Evolutionary conservation across 2,329 filamentous ascomycete genomes (phyloP).

Genomic region (Domatiomyces catenatus): DNA sequence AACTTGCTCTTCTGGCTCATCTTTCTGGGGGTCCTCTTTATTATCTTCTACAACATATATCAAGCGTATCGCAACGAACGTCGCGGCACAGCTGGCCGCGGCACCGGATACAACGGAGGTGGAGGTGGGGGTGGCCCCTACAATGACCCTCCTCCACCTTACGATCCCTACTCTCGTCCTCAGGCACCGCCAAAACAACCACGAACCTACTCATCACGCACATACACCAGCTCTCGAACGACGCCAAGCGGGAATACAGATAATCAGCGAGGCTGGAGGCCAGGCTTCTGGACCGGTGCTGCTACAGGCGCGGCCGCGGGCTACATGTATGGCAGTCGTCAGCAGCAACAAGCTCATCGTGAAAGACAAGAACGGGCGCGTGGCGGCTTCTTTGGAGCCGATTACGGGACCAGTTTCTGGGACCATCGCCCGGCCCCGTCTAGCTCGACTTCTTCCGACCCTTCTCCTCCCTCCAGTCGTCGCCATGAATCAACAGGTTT

Average conservation of each 20-base stretch:
- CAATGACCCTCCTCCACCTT: constrained; percentile 27
- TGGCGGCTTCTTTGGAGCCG: constrained; percentile 10
- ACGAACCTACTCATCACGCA: constrained; percentile 15
- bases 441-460: constrained; percentile 10
- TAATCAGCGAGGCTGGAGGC: constrained; percentile 25
- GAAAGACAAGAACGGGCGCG: constrained; percentile 5
- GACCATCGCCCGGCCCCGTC: background rate
- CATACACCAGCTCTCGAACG: constrained; percentile 4
- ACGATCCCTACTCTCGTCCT: constrained; percentile 23
- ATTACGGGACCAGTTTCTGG: constrained; percentile 21
- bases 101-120: constrained; percentile 22
- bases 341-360: constrained; percentile 12
- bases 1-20: constrained; percentile 22
- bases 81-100: constrained; percentile 8
- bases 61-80: constrained; percentile 19
- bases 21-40: constrained; percentile 20
- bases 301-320: constrained; percentile 28
- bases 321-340: constrained; percentile 26
- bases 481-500: constrained; percentile 30
- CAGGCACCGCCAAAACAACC: constrained; percentile 29
- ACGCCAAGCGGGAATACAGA: constrained; percentile 1
- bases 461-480: constrained; percentile 18
- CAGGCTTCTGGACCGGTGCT: constrained; percentile 34
- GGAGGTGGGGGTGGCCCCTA: constrained; percentile 21
- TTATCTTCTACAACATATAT: constrained; percentile 18